Evolutionary conservation across 768 basidiomycete genomes (phyloP), one percentile per base, ranked within the genome.

Genomic region (Ephemerocybe angulata): DNA sequence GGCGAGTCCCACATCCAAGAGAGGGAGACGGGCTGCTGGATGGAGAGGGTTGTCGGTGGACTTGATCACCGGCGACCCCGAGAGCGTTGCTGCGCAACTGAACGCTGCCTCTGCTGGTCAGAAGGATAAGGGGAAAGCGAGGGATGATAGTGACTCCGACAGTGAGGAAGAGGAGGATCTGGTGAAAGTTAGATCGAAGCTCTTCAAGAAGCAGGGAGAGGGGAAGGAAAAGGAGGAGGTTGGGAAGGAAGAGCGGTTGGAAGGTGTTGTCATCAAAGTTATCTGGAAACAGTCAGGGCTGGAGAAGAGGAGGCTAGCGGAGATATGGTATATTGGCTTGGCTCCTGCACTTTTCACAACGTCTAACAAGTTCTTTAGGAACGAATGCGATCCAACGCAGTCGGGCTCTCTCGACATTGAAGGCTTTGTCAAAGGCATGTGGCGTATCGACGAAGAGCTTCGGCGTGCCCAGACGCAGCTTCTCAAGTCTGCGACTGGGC

Each of bases 381-480:
- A 72, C 50, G 88, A 89, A 62, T 89, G 85, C 60, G 88, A 91
- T 67, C 68, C 78, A 3, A 67, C 68, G 3, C 66, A 71, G 4
- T 72, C 68, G 28, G 88, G 88, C 3, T 74, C 74, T n/a, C 73
- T 93, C 11, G 80, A 83, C 58, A 72, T 82, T 4, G 86, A 88
- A 17, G 73, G 72, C 17, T 93, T 93, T 60, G 79, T 84, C 37
- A 80, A 77, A 58, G 90, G 88, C 49, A 90, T 91, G 88, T 91
- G 89, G 89, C 82, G 84, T 33, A 88, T 93, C 27, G 90, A 93
- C 68, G 88, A 90, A 67, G 89, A 90, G 60, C 80, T 92, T 12
- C 75, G 86, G n/a, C 78, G 82, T 43, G 76, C 79, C 4, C 81
- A 86, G 53, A 62, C 66, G 2, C 72, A 73, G 25, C 66, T 65